Base-by-base conservation (phyloP, 208 protist species). In the Wallacemonas collosoma region DNA sequence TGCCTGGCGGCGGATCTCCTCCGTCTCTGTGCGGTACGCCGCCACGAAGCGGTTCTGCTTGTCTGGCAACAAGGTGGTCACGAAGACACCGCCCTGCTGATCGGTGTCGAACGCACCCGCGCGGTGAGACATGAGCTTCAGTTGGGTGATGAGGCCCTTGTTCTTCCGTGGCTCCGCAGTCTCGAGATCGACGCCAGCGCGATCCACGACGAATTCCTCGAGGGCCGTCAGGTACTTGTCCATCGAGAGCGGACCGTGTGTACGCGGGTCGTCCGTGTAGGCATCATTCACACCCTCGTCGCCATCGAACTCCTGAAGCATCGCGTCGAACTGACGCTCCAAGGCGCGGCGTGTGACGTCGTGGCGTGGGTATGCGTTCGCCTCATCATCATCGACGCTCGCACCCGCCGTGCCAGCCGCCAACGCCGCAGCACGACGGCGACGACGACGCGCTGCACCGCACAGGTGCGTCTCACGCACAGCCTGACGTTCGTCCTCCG, bases 121-220 rank as follows among this genome's bases (percentile, higher is more conserved):
- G 43, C 81, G 55, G 67, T 86, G 75, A 4, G 84, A 75, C 53
- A 96, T 75, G 57, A 80, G 80, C 58, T 82, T 76, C 14, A 96
- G 76, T 76, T 96, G 91, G 55, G 92, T 86, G 38, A 94, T 82
- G 8, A 93, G 78, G 14, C 91, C 91, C 66, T 93, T 93, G 72
- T 96, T 93, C 44, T 89, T 87, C 56, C 66, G 72, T 44, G 86
- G 88, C 75, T 92, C 87, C 2, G 80, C 79, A 9, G 86, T 96
- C 26, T 77, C 80, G 54, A 85, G 71, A 36, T 93, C 79, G 50
- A 93, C 64, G 43, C 91, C 91, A 8, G 91, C 91, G 40, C 81
- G 79, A 26, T 90, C 82, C 9, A 82, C 76, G 35, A 93, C 86
- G 62, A 94, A 96, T 72, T 94, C 92, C 69, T 94, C 82, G 8